Base-by-base conservation (phyloP, 1,284 basidiomycete species). In the Gymnopus androsaceus region DNA sequence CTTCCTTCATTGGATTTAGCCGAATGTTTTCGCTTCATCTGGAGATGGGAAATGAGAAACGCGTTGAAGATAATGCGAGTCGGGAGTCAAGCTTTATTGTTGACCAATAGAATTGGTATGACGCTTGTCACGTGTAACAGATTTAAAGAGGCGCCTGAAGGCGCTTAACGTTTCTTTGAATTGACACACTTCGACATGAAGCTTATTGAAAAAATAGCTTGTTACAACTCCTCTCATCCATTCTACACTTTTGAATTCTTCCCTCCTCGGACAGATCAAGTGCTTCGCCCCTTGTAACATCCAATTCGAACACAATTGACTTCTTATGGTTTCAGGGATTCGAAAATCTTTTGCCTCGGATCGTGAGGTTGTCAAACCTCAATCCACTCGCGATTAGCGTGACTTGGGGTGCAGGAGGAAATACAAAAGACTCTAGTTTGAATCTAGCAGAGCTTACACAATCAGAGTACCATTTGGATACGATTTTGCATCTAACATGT, bases 321-420 rank as follows among this genome's bases (percentile, higher is more conserved):
- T 51, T 50, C 42, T 30, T 38, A 27, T 42, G 56, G 28, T 49
- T 61, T 27, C 70, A 92, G 84, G 95, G 92, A 59, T 92, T 91
- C 66, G 87, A 90, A 65, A 96, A 96, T 70, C 78, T 96, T 25
- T 77, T 93, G 59, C 77, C 88, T 60, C 87, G 95, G 59, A 91
- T 93, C 61, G 82, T 84, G 28, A 83, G 94, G 51, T 76, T 97
- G 49, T 75, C 85, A 31, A 67, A 76, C 4, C 74, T 93, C 28
- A 76, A 84, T 17, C 94, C 94, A 11, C 74, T 94, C 11, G 92
- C 89, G 30, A 81, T 95, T 63, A 94, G 89, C 64, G 82, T 98
- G 34, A 98, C 95, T 64, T 98, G 95, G 95, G 95, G 95, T 48
- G 94, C 95, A 0, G 94, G 95, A n/a, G 95, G 97, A 0, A 87